Base-by-base conservation (phyloP, 305 asterid genomes). In the Euphrasia arctica region DNA sequence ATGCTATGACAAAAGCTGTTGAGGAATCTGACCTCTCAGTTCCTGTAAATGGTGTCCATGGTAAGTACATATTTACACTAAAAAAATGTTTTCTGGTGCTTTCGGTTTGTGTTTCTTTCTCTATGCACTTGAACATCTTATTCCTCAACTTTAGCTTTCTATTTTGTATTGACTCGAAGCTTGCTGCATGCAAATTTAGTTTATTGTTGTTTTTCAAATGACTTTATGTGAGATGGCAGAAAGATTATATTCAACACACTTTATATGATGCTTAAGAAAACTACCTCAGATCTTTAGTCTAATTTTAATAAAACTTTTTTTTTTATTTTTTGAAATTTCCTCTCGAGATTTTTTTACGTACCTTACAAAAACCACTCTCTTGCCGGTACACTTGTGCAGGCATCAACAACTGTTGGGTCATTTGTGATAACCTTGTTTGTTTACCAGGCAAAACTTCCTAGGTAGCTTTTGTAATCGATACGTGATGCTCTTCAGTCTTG, bases 1-100 rank as follows among this genome's bases (percentile, higher is more conserved):
- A 69, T 70, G 72, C 55, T 65, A 32, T 45, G 50, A 49, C 65
- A 59, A 34, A 76, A 59, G 58, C 78, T 27, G 49, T 74, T 69
- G 88, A 80, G 60, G 88, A 80, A 72, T 59, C 73, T 47, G 79
- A 58, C 39, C 25, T 55, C 71, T 64, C 78, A 25, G 76, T 71
- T 72, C 74, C 74, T 72, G 80, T 63, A 62, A 69, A 71, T 56
- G 70, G 60, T 68, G 73, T 73, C 50, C 65, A 65, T 43, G 93
- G 95, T 83, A 81, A 66, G 88, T 54, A 7, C 66, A 67, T 73
- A 66, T 73, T 63, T 54, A 12, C 73, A 70, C 60, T 43, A 57
- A 1, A 29, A 45, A 12, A 49, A n/a, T 18, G 10, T 58, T 54
- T 36, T 14, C 28, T 18, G 8, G 32, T 66, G 39, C 50, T 65